phyloP scores from a whole-genome alignment of 163 green algal genomes.

The Coccomyxa subellipsoidea region DNA sequence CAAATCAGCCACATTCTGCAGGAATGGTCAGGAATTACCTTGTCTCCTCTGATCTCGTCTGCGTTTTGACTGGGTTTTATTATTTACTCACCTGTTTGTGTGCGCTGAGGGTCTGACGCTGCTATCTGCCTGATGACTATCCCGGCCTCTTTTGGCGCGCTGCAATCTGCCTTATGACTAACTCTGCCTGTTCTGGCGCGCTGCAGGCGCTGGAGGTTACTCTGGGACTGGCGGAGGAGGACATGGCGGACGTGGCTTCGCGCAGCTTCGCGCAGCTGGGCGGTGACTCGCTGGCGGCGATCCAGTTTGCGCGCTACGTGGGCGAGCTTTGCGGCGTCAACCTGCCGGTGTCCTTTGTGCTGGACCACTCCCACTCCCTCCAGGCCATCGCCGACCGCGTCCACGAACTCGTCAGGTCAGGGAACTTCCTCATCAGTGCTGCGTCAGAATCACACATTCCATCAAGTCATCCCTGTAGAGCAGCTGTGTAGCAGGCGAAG shows the following conservation, averaged over 20 bases:
- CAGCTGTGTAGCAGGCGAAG: too few species aligned
- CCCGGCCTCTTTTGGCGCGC: too few species aligned
- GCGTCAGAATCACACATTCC: too few species aligned
- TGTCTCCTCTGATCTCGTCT: too few species aligned
- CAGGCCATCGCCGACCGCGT: constrained; percentile 6
- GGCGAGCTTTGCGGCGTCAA: constrained; percentile 1
- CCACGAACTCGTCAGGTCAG: background rate
- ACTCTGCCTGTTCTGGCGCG: background rate
- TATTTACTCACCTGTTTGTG: too few species aligned
- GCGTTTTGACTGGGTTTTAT: too few species aligned
- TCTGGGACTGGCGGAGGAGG: background rate
- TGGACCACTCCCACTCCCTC: background rate
- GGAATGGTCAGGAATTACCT: too few species aligned
- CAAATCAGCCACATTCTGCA: too few species aligned
- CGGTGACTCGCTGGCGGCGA: constrained; percentile 1
- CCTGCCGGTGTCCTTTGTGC: background rate
- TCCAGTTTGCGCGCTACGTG: constrained; percentile 1
- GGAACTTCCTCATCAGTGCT: background rate
- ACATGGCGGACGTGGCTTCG: background rate
- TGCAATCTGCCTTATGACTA: too few species aligned
- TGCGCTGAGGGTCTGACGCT: too few species aligned
- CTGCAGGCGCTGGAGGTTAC: background rate
- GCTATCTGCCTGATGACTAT: too few species aligned
- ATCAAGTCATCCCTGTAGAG: too few species aligned
- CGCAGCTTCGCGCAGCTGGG: constrained; percentile 4